Conservation (phyloP, 805 yeast species). For the Saccharomycopsis vini region DNA sequence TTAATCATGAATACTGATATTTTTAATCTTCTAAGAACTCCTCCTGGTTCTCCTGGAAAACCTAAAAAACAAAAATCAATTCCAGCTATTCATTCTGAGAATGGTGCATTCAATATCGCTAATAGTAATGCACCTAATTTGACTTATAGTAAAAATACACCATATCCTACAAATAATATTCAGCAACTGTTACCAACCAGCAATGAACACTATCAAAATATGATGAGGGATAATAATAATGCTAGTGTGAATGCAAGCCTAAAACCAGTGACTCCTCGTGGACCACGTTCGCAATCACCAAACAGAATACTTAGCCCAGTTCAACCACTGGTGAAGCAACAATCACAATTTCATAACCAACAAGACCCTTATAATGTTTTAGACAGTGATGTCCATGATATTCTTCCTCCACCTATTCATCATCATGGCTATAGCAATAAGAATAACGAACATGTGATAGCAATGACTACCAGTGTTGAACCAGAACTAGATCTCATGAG, state of each 20-base stretch:
- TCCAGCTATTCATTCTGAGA: not conserved
- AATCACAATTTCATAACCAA: too few relatives aligned
- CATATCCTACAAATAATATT: not conserved
- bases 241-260: not conserved
- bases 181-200: too few relatives aligned
- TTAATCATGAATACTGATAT: slow-evolving; percentile 11
- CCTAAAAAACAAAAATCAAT: too few relatives aligned
- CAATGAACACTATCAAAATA: too few relatives aligned
- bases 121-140: not conserved
- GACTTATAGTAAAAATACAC: too few relatives aligned
- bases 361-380: not conserved
- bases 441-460: too few relatives aligned
- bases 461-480: too few relatives aligned
- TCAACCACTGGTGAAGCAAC: too few relatives aligned
- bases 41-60: slow-evolving; percentile 4
- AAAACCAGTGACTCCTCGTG: not conserved
- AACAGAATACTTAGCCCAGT: too few relatives aligned
- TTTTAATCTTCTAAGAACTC: slow-evolving; percentile 6
- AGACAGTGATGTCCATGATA: not conserved
- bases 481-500: not conserved
- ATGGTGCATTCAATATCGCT: not conserved
- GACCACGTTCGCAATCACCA: too few relatives aligned
- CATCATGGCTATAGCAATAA: too few relatives aligned
- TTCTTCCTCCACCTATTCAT: not conserved
- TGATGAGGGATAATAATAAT: too few relatives aligned